phyloP scores from a whole-genome alignment of 176 grass and related monocot genomes.

The Typha latifolia region DNA sequence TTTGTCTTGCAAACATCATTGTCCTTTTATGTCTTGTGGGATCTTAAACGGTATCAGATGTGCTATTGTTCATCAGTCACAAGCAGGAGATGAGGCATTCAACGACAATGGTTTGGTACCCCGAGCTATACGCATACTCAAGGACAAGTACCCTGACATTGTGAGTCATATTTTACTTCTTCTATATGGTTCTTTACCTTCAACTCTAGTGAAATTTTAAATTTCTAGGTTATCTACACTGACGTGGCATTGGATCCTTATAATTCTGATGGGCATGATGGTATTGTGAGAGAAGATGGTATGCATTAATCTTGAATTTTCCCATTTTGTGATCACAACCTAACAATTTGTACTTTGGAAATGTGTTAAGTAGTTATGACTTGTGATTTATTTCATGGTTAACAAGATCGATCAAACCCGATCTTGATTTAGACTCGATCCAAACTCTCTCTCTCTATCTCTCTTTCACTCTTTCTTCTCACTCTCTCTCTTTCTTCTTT shows the following conservation, averaged over 20 bases:
- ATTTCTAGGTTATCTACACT: constrained; percentile 68
- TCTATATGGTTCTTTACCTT: neutral
- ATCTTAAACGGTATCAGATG: constrained; percentile 12
- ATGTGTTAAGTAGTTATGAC: no score
- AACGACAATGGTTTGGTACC: constrained; percentile 94
- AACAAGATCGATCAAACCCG: no score
- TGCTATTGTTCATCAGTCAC: constrained; percentile 34
- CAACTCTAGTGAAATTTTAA: neutral
- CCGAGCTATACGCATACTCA: constrained; percentile 73
- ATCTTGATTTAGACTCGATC: no score
- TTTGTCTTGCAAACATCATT: constrained; percentile 18
- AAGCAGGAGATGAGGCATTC: constrained; percentile 75
- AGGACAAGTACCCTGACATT: constrained; percentile 93
- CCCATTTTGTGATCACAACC: neutral
- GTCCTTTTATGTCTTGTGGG: constrained; percentile 2
- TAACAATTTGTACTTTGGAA: no score
- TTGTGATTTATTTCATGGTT: no score
- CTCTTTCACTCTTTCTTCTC: no score
- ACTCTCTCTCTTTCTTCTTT: no score
- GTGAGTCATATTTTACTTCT: constrained; percentile 28
- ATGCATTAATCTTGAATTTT: constrained; percentile 20
- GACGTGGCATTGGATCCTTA: constrained; percentile 97
- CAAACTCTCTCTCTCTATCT: no score
- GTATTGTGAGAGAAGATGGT: constrained; percentile 98
- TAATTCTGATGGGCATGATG: constrained; percentile 97